Evolutionary conservation across 2,329 filamentous ascomycete species (phyloP).

Genomic region (Cladosporium austrohemisphaericum): DNA sequence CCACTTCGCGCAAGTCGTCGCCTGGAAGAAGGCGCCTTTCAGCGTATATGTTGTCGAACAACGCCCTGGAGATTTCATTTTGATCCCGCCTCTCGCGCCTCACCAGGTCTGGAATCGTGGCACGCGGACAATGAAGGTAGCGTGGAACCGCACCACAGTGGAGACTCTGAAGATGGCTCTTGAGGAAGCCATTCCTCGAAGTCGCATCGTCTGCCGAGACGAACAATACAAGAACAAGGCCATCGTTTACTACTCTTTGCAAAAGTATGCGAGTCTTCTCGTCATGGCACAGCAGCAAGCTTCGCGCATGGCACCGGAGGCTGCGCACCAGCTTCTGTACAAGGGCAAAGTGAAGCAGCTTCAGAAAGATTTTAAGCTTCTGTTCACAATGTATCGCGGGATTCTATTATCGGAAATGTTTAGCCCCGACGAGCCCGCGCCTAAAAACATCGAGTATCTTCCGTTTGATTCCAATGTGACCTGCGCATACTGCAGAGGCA

Average conservation of each 20-base stretch:
- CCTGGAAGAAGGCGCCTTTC: slow-evolving; percentile 93
- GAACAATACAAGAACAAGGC: slow-evolving; percentile 99
- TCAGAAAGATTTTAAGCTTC: slow-evolving; percentile 74
- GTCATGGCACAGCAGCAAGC: slow-evolving; percentile 54
- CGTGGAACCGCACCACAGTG: slow-evolving; percentile 93
- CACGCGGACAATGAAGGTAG: slow-evolving; percentile 92
- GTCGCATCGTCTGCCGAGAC: slow-evolving; percentile 87
- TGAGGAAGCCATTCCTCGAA: slow-evolving; percentile 81
- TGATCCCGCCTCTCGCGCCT: slow-evolving; percentile 86
- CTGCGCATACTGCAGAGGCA: slow-evolving; percentile 91
- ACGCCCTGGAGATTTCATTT: slow-evolving; percentile 82
- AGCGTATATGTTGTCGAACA: slow-evolving; percentile 92
- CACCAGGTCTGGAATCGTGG: slow-evolving; percentile 99
- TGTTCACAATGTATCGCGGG: slow-evolving; percentile 74
- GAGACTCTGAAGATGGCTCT: slow-evolving; percentile 86
- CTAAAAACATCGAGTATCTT: slow-evolving; percentile 69
- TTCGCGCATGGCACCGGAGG: slow-evolving; percentile 35
- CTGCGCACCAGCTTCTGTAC: slow-evolving; percentile 29
- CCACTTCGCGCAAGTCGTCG: slow-evolving; percentile 92
- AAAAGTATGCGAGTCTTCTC: slow-evolving; percentile 66
- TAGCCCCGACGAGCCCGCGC: slow-evolving; percentile 52
- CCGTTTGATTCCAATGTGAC: slow-evolving; percentile 88
- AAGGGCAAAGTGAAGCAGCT: slow-evolving; percentile 62
- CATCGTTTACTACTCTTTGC: slow-evolving; percentile 82
- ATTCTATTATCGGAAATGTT: slow-evolving; percentile 87